Evolutionary conservation across 352 stramenopile species (phyloP).

Genomic region (Globisporangium radiosum): DNA sequence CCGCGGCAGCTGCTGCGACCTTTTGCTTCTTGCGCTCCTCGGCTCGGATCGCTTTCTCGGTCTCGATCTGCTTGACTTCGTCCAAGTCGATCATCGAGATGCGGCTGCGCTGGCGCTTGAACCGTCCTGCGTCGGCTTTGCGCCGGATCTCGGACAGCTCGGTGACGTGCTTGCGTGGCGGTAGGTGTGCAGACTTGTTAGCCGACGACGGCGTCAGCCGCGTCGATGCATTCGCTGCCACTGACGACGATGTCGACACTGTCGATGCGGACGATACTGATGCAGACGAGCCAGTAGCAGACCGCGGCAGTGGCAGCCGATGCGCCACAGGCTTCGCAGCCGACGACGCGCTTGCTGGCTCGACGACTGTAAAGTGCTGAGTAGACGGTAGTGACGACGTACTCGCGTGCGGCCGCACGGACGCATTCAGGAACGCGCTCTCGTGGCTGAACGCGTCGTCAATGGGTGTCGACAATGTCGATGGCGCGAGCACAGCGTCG

Average conservation of each 20-base stretch:
- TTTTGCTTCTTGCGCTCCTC: slow-evolving; percentile 80
- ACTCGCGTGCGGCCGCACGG: slow-evolving; percentile 35
- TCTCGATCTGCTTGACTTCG: slow-evolving; percentile 85
- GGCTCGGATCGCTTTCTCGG: slow-evolving; percentile 77
- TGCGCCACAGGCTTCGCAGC: slow-evolving; percentile 34
- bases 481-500: slow-evolving; percentile 19
- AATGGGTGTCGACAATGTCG: slow-evolving; percentile 2
- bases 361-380: slow-evolving; percentile 61
- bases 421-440: slow-evolving; percentile 57
- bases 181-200: slow-evolving; percentile 18
- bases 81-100: slow-evolving; percentile 88
- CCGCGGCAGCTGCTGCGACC: slow-evolving; percentile 17
- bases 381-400: slow-evolving; percentile 12
- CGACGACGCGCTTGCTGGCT: slow-evolving; percentile 15
- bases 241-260: slow-evolving; percentile 10
- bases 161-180: slow-evolving; percentile 48
- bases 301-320: slow-evolving; percentile 36
- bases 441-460: slow-evolving; percentile 67
- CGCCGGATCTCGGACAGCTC: slow-evolving; percentile 77
- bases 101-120: slow-evolving; percentile 77
- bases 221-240: slow-evolving; percentile 13
- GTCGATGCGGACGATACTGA: not conserved
- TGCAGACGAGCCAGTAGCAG: not conserved
- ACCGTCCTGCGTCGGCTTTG: slow-evolving; percentile 73
- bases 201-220: slow-evolving; percentile 22